A percentile compares a stretch with the other conserved stretches of the same genome.
Evolutionary conservation across 495 filamentous ascomycete genomes (phyloP).

Genomic region (Poronia punctata): DNA sequence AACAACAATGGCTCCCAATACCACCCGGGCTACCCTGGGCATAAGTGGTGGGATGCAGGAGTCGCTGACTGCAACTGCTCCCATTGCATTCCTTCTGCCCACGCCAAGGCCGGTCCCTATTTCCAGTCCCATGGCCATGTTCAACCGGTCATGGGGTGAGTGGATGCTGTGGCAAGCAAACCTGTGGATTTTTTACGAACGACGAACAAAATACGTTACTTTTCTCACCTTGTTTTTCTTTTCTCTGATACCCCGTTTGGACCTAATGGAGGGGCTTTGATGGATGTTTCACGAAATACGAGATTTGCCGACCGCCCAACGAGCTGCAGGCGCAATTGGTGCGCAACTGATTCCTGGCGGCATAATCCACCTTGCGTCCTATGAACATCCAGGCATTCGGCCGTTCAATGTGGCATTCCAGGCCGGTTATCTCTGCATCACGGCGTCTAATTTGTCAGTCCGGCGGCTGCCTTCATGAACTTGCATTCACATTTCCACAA

Average conservation of each 20-base stretch:
- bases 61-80: conserved; percentile 62
- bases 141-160: conserved; percentile 58
- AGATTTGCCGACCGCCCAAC: too few relatives aligned
- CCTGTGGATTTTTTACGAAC: conserved; percentile 10
- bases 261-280: too few relatives aligned
- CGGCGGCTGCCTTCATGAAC: conserved; percentile 8
- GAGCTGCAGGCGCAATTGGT: too few relatives aligned
- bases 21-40: conserved; percentile 42
- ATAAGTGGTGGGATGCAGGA: conserved; percentile 52
- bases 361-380: not conserved
- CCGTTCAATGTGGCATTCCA: conserved; percentile 13
- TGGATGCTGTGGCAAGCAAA: not conserved
- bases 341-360: not conserved
- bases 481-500: conserved; percentile 14
- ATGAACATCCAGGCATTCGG: conserved; percentile 11
- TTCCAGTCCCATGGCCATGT: conserved; percentile 56
- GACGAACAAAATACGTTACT: conserved; percentile 28
- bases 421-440: too few relatives aligned
- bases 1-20: conserved; percentile 24
- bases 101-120: conserved; percentile 54
- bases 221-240: conserved; percentile 21
- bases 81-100: conserved; percentile 47
- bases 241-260: conserved; percentile 25
- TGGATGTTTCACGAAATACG: too few relatives aligned
- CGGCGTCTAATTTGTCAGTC: too few relatives aligned